Base-by-base conservation (phyloP, 805 yeast genomes). In the Ogataea minuta region DNA sequence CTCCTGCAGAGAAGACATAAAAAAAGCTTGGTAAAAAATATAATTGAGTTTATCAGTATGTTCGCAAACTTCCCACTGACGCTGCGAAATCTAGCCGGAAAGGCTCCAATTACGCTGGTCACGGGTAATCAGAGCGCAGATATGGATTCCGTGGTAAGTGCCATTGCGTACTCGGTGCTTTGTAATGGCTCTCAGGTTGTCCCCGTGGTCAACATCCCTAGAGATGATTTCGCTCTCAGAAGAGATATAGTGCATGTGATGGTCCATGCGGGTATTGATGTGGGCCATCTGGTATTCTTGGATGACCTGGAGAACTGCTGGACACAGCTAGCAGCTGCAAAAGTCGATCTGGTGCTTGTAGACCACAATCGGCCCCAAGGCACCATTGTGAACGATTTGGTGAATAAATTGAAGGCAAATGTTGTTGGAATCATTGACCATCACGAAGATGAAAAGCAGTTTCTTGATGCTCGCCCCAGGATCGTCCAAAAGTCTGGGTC, bases 91-190 rank as follows among this genome's bases (percentile, higher is more conserved):
- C 17, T 31, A 5, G 36, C 36, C 5, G 41, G 20, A 7, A 37
- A 21, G 14, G n/a, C 41, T 10, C 26, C 27, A 23, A 6, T 54
- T 12, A 48, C 54, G 1, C 54, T 82, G 15, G 90, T 82, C 0
- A 66, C 83, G 0, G 97, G 97, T 1, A 89, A 89, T 55, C 93
- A 88, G 53, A 77, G 93, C 4, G 90, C 93, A 0, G 89, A 91
- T 60, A 66, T 93, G 65, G 99, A 91, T 60, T 90, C 97, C 0
- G 83, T 89, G 23, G 75, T 87, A 2, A 73, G 83, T 39, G 81
- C 97, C 0, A 66, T 93, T 4, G 55, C 84, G 3, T 84, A 80
- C 54, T 80, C 96, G 0, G 87, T 76, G 52, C 71, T 82, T 43
- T 62, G 69, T 38, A 10, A 25, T 4, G 25, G 12, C 4, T 9